Base-by-base conservation (phyloP, 2,329 filamentous ascomycete genomes). In the Thielaviopsis musarum region DNA sequence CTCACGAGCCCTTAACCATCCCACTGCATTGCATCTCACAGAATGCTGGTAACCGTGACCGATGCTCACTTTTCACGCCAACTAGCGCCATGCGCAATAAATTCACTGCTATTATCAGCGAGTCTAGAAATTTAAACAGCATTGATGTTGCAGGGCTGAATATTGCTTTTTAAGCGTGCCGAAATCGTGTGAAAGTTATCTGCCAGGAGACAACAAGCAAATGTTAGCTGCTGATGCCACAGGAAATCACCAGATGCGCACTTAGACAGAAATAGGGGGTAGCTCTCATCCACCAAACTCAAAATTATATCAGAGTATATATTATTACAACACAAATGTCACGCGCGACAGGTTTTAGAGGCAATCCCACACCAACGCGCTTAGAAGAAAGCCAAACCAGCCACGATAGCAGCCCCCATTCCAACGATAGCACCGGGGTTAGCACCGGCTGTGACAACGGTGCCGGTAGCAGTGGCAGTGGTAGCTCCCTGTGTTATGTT, bases 401-500 rank as follows among this genome's bases (percentile, higher is more conserved):
- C 58, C n/a, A 60, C n/a, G 21, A 56, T 30, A 19, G 54, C 53
- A 28, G 48, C 58, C 9, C 54, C 58, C 48, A 60, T 54, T n/a
- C 58, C 58, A 24, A 60, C 21, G 28, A 41, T 52, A 26, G 53
- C 53, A 26, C 58, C 58, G n/a, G 53, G 4, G 19, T 38, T 56
- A 13, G 53, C 58, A 52, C 53, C 53, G 28, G 58, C 58, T n/a
- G 58, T 59, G 21, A 59, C 53, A 26, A 60, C 58, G 26, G 54
- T 19, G 22, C 57, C 52, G 15, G 54, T 57, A 9, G 45, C 21
- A 26, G 54, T 60, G 26, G 21, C 30, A 12, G 45, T 56, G 22
- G 28, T 41, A 28, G 19, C 13, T 19, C 54, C 49, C 58, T 60
- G 13, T 56, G 21, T 17, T 9, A 48, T 21, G 54, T 56, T 57